Conservation (phyloP, 345 rosid genomes). For the Melastoma malabathricum region DNA sequence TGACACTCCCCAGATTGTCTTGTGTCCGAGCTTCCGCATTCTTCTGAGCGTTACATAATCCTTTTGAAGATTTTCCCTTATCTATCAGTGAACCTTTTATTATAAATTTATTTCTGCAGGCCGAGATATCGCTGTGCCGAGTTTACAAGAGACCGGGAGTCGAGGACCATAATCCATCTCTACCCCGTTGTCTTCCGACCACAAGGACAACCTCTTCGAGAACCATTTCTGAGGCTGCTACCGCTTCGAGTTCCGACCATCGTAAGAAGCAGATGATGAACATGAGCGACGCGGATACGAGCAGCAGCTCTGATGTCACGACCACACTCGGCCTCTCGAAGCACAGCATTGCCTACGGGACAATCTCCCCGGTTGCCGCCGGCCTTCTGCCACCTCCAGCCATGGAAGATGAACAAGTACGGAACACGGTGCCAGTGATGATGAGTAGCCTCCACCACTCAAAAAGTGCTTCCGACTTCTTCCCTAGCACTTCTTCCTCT, state of each 20-base stretch:
- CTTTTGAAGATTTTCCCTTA: constrained; percentile 1
- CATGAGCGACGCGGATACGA: constrained; percentile 21
- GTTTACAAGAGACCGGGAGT: constrained; percentile 95
- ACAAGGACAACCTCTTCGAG: constrained; percentile 17
- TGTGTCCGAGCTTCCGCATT: too few relatives aligned
- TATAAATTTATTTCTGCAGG: constrained; percentile 17
- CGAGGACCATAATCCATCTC: constrained; percentile 65
- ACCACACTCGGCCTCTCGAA: constrained; percentile 55
- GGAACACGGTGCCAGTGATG: neutral
- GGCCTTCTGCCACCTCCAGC: neutral
- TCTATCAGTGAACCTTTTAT: neutral
- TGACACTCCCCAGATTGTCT: too few relatives aligned
- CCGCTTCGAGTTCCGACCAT: neutral
- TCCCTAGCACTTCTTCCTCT: constrained; percentile 13
- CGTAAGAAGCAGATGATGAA: constrained; percentile 4
- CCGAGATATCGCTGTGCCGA: constrained; percentile 86
- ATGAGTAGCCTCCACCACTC: neutral
- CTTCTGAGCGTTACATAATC: neutral
- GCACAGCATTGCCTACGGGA: constrained; percentile 15
- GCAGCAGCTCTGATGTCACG: constrained; percentile 55
- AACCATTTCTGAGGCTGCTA: neutral
- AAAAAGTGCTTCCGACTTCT: neutral
- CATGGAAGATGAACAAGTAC: constrained; percentile 2
- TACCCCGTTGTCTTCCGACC: constrained; percentile 55
- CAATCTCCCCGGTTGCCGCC: constrained; percentile 9